Evolutionary conservation across 768 basidiomycete genomes (phyloP).

Genomic region (Lactarius deliciosus): DNA sequence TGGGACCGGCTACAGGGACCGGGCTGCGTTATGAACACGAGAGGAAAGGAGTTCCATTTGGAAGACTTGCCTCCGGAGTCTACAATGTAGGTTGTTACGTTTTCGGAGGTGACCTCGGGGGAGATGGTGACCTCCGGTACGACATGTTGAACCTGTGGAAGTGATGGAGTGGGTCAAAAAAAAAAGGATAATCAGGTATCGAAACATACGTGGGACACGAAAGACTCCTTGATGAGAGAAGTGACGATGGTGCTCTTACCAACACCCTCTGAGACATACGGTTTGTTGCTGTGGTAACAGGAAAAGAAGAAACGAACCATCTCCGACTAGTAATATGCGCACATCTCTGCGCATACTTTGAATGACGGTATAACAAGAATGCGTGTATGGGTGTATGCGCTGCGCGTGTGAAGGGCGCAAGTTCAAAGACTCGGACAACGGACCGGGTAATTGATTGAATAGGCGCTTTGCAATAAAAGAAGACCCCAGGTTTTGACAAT

Average conservation of each 20-base stretch:
- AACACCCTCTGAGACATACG: slow-evolving; percentile 70
- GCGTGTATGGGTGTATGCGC: not conserved
- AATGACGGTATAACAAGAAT: not conserved
- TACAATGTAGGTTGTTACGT: slow-evolving; percentile 96
- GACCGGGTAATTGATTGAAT: not conserved
- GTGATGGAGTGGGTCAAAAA: slow-evolving; percentile 13
- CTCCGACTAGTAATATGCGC: slow-evolving; percentile 89
- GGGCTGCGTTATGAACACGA: slow-evolving; percentile 10
- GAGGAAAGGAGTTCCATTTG: slow-evolving; percentile 3
- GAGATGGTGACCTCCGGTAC: slow-evolving; percentile 98
- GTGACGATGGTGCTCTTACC: slow-evolving; percentile 98
- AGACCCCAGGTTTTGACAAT: not conserved
- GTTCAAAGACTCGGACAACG: not conserved
- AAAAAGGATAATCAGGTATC: not conserved
- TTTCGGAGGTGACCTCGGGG: slow-evolving; percentile 94
- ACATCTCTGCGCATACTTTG: slow-evolving; percentile 84
- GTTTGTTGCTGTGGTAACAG: slow-evolving; percentile 11
- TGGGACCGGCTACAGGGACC: slow-evolving; percentile 63
- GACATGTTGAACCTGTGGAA: slow-evolving; percentile 80
- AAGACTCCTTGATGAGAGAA: slow-evolving; percentile 94
- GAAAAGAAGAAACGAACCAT: slow-evolving; percentile 55
- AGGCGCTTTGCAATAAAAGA: not conserved
- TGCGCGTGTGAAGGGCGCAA: not conserved
- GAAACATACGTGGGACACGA: slow-evolving; percentile 74
- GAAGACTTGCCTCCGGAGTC: slow-evolving; percentile 84